Base-by-base conservation (phyloP, 495 filamentous ascomycete genomes). In the Podospora sp. region DNA sequence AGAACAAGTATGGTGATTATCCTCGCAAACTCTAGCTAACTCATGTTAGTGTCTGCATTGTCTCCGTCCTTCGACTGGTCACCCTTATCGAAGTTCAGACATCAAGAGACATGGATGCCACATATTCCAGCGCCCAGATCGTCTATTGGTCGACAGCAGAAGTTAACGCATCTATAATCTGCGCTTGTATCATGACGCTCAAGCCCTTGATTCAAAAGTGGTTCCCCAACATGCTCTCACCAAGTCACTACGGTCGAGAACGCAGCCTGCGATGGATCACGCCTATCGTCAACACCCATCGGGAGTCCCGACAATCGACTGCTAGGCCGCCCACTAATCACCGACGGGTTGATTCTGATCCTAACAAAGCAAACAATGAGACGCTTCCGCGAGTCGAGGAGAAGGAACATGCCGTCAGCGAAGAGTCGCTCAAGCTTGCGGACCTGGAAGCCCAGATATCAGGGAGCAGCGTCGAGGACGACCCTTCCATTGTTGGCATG, bases 161-260 rank as follows among this genome's bases (percentile, higher is more conserved):
- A 36, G 73, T 76, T 64, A 75, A 75, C 57, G 65, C 74, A 1
- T 60, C 73, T 20, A 72, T 75, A 11, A 61, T 61, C 2, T 77
- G 73, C 68, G 73, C 71, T 12, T 75, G 69, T 67, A 68, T 73
- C 62, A 75, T 77, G 73, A 75, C 73, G 5, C 60, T 75, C 5
- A 77, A 77, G 35, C 75, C 75, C 0, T 67, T 75, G 50, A 71
- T 77, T 35, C 67, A 75, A 33, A 66, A 59, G 29, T 27, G 67
- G 27, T 74, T 72, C 59, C 71, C 73, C 11, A 55, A 63, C n/a
- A 51, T 75, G 0, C 60, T 76, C 22, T 65, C 69, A 6, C 50
- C 60, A 1, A 66, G 50, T 27, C 53, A 56, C 9, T 64, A 62
- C 63, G 27, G 36, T 46, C 65, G 67, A 26, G 70, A 70, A 21